These are phyloP conservation scores for Rhodotorula sp. DNA, from an alignment of 1,284 basidiomycete species.

Conservation along the genomic window DNA sequence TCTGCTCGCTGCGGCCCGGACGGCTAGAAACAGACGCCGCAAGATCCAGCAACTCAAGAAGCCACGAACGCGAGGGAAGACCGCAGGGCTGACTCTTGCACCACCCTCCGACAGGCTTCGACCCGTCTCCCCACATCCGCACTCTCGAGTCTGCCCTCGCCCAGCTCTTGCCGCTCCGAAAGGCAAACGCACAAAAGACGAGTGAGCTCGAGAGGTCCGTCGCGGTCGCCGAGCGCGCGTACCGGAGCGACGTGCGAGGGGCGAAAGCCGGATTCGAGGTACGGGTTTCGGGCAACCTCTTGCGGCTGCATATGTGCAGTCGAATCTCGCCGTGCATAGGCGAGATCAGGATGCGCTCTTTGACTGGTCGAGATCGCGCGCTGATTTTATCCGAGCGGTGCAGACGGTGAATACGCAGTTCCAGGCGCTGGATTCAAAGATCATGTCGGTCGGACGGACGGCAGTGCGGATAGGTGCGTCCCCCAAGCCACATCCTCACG, in stretches of 20 bases:
- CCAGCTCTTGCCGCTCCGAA: constrained; percentile 75
- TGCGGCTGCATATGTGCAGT: too few relatives aligned
- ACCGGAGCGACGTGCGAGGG: constrained; percentile 87
- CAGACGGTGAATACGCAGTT: constrained; percentile 40
- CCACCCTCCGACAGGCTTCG: constrained; percentile 68
- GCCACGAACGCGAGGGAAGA: too few relatives aligned
- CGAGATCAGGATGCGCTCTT: background rate
- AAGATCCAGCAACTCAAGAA: too few relatives aligned
- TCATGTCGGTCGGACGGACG: constrained; percentile 90
- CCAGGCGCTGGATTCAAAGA: constrained; percentile 63
- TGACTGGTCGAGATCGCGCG: rapidly evolving
- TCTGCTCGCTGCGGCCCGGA: too few relatives aligned
- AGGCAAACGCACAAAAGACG: constrained; percentile 81
- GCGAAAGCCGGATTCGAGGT: constrained; percentile 91
- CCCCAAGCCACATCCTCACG: background rate
- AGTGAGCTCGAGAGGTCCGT: constrained; percentile 91
- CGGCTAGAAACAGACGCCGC: too few relatives aligned
- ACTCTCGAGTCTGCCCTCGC: constrained; percentile 90
- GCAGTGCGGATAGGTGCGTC: constrained; percentile 82
- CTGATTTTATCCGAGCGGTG: background rate
- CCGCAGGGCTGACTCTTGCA: too few relatives aligned
- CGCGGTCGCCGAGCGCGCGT: constrained; percentile 83
- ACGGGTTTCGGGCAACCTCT: constrained; percentile 38
- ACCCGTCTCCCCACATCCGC: constrained; percentile 86
- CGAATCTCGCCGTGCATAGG: background rate